Base-by-base conservation (phyloP, 2,329 filamentous ascomycete species). In the Fusarium pseudonygamai region DNA sequence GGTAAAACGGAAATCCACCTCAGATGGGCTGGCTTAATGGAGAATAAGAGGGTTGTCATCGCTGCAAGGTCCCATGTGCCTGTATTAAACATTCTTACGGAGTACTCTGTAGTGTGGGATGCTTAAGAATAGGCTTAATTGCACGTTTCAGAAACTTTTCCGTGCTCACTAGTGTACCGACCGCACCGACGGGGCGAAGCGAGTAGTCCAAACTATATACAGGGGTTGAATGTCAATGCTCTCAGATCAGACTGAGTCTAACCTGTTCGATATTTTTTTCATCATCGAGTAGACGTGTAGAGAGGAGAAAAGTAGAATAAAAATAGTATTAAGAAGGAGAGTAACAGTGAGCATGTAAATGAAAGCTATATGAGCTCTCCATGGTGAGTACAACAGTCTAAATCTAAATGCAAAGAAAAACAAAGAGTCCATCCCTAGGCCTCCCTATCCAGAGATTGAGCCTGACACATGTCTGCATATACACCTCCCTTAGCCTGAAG, bases 401-500 rank as follows among this genome's bases (percentile, higher is more conserved):
- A 22, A 16, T 53, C 18, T 37, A 40, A 16, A 22, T 8, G 11
- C 28, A 40, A 42, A 24, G 20, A 7, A 46, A 46, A 40, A 7
- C 7, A 55, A 36, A 20, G 15, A 14, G 18, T 37, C 14, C 14
- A 42, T 18, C 6, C 32, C 24, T 32, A 36, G 7, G 30, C 22
- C 13, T 50, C 50, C 47, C 53, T 71, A 16, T 71, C 67, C 8
- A 73, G 39, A 20, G 71, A 73, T 45, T 73, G 71, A 32, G 71
- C 70, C 47, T 60, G 49, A 32, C 70, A 73, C 71, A 73, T 73
- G 20, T 73, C 71, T 11, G 71, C 50, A 59, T 73, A 73, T 28
- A 71, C 61, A 43, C 70, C 70, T 20, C 61, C 43, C 34, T 37
- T 64, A 84, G 79, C 76, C n/a, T 92, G 79, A 5, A 92, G 82